A percentile compares a stretch with the other conserved stretches of the same genome.
phyloP scores from a whole-genome alignment of 306 rosid genomes.

The Prunus padus region DNA sequence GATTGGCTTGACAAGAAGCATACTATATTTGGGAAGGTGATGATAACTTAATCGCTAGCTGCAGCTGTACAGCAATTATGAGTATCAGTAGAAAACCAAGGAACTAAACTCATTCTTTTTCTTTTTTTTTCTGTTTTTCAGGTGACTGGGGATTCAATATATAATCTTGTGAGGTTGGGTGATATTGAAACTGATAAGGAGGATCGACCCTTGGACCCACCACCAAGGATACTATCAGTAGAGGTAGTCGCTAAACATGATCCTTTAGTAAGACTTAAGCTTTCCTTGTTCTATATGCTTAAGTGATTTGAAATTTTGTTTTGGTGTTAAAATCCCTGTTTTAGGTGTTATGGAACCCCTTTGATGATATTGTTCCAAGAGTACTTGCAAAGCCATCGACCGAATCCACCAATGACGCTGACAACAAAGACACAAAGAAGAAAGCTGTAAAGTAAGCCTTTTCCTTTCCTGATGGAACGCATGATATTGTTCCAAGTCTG shows the following conservation, averaged over 20 bases:
- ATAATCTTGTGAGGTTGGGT: conserved; percentile 74
- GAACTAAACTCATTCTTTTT: neutral
- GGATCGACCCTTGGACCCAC: conserved; percentile 83
- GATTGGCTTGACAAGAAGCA: conserved; percentile 85
- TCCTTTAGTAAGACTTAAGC: conserved; percentile 3
- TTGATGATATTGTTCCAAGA: conserved; percentile 85
- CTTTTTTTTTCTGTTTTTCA: conserved; percentile 29
- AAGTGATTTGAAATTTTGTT: conserved; percentile 8
- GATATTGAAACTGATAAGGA: conserved; percentile 80
- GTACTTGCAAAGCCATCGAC: conserved; percentile 37
- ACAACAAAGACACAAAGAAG: conserved; percentile 58
- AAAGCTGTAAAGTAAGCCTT: conserved; percentile 77
- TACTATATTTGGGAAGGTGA: conserved; percentile 85
- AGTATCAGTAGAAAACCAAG: neutral
- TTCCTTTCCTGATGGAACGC: neutral
- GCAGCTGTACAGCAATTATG: neutral
- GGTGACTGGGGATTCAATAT: conserved; percentile 96
- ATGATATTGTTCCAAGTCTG: no score
- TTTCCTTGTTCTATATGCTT: neutral
- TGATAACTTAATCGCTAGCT: neutral
- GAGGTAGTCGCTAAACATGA: conserved; percentile 62
- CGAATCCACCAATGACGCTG: conserved; percentile 43
- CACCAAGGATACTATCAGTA: conserved; percentile 72
- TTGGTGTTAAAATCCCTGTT: conserved; percentile 15
- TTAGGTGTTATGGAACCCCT: conserved; percentile 90